Evolutionary conservation across 768 basidiomycete species (phyloP), one percentile per base, ranked within the genome.

Genomic region (Filobasidium wieringae): DNA sequence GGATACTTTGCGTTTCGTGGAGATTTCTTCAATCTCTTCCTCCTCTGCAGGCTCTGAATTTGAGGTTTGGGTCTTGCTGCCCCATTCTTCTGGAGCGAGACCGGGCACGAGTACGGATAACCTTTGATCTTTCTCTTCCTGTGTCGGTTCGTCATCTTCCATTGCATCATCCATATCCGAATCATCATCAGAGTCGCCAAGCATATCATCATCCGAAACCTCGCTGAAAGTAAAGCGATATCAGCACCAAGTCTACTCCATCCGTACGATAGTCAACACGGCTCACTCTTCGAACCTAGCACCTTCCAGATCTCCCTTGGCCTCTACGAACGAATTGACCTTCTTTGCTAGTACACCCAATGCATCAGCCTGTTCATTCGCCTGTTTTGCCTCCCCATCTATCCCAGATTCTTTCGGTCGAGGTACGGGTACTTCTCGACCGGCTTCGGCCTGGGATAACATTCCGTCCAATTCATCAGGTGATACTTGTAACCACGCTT

Each of bases 271-370:
- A 39, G 55, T 33, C 55, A 54, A 49, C 43, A 40, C 14, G 17
- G 77, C 86, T 68, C 74, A 97, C 92, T 96, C 93, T 54, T 84
- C 82, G 67, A 99, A 93, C 62, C 78, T 75, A 0, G 90, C 95
- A 3, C 95, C 95, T 61, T 88, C 85, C 8, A 95, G 60, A 59
- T 87, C 85, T 1, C 95, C 95, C 68, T 92, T 76, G 2, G 87
- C 90, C 64, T 89, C 83, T 1, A 99, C 84, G 68, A 99, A 99
- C n/a, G 77, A 76, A 64, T 87, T 85, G 0, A 99, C 88, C 69
- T 88, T 87, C 59, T 80, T 75, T 11, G 95, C 92, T 53, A 99
- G 78, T 59, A 80, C 79, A 64, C 82, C 82, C 30, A 97, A 74
- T 59, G 80, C 81, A 22, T 78, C 71, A 9, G 89, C 84, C 69